Evolutionary conservation across 2,329 filamentous ascomycete species (phyloP), one percentile per base, ranked within the genome.

Genomic region (Achaetomium macrosporum): DNA sequence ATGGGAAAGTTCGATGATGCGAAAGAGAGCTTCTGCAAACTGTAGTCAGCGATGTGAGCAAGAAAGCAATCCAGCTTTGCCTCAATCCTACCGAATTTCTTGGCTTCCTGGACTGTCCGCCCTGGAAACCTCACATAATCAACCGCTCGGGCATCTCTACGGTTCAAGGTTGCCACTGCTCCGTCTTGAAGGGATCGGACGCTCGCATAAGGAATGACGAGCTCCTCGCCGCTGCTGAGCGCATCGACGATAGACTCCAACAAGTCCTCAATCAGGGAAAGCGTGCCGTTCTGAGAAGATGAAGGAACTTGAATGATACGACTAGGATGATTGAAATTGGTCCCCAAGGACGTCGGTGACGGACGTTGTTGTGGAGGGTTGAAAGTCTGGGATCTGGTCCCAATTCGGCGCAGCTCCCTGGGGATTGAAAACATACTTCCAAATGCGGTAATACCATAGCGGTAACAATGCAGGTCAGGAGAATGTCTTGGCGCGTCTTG

Each of bases 1-100:
- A 56, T 83, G 82, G 1, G 78, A 76, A 2, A 83, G 59, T 58
- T 83, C 77, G 11, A 87, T 69, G 43, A 86, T 78, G 9, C 77
- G 72, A 30, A 86, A 67, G 7, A 84, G 61, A 5, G 77, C 75
- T 35, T 77, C 82, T 85, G 55, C 2, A 37, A 9, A 45, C 10
- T n/a, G n/a, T n/a, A 11, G 43, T 13, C 13, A 25, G n/a, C 13
- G 11, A 37, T 40, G 37, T 50, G 33, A 50, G 30, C 16, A 48
- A 3, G 19, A 17, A 7, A 10, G 10, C n/a, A 11, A 16, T n/a
- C 3, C 12, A n/a, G 2, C 6, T 16, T 15, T n/a, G 17, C 5
- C 30, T 5, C 11, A 5, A 15, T 44, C 70, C 40, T 64, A 82
- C 79, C 69, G 58, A 83, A 82, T 47, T 75, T 79, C 58, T 68